These are phyloP conservation scores for Tuber aestivum DNA, from an alignment of 495 filamentous ascomycete species.

Conservation along the genomic window DNA sequence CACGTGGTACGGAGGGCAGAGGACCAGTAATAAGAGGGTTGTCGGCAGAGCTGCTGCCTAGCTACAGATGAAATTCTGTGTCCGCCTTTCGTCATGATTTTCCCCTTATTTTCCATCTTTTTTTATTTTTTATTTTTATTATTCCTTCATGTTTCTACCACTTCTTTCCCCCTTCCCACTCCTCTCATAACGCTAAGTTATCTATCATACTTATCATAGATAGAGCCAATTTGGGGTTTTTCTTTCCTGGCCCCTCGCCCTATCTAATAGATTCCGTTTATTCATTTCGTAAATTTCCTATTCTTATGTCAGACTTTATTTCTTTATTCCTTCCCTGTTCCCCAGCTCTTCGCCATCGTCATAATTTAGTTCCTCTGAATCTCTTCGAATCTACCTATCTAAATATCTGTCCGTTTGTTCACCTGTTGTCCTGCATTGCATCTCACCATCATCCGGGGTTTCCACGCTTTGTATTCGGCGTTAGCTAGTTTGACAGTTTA, in stretches of 20 bases:
- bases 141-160: not conserved
- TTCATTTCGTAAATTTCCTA: not conserved
- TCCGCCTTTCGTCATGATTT: not conserved
- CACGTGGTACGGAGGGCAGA: not conserved
- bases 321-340: not conserved
- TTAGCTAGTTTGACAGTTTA: not conserved
- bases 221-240: not conserved
- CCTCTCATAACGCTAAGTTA: not conserved
- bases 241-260: not conserved
- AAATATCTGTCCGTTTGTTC: not conserved
- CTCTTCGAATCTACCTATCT: not conserved
- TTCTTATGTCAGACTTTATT: not conserved
- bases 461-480: not conserved
- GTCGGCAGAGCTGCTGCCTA: not conserved
- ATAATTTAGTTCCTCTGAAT: not conserved
- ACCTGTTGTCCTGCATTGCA: not conserved
- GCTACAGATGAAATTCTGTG: not conserved
- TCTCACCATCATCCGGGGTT: not conserved
- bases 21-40: not conserved
- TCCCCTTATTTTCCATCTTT: not conserved
- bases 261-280: not conserved
- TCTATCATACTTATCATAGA: not conserved
- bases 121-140: not conserved
- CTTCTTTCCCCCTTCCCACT: not conserved
- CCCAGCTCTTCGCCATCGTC: not conserved